Evolutionary conservation across 257 asterid species (phyloP).

Genomic region (Solanum pennellii): DNA sequence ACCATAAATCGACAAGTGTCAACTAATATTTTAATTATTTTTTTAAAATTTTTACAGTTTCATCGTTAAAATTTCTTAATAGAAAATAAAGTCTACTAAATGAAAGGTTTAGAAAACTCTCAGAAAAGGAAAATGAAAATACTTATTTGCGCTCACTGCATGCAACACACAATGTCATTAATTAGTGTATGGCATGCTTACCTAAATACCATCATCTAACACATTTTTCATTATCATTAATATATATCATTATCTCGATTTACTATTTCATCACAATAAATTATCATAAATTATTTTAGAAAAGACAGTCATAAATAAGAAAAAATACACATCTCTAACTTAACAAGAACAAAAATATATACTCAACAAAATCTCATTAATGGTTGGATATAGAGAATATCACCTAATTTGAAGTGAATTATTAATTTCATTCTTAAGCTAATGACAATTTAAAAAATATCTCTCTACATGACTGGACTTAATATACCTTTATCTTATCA

Average conservation of each 20-base stretch:
- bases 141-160: neutral
- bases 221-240: too few relatives aligned
- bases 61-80: neutral
- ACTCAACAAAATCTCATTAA: neutral
- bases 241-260: neutral
- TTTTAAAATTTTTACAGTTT: neutral
- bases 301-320: neutral
- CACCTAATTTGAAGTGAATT: too few relatives aligned
- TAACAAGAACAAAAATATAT: neutral
- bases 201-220: neutral
- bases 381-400: neutral
- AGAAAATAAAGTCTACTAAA: neutral
- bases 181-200: neutral
- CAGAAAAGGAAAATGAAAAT: neutral
- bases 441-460: too few relatives aligned
- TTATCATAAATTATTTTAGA: neutral
- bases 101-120: neutral
- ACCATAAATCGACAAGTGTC: neutral
- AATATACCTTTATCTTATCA: neutral
- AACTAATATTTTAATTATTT: neutral
- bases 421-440: too few relatives aligned
- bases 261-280: neutral
- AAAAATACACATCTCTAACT: neutral
- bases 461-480: too few relatives aligned
- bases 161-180: neutral